phyloP scores from a whole-genome alignment of 169 alveolate genomes.

The Eimeria nieschulzi region DNA sequence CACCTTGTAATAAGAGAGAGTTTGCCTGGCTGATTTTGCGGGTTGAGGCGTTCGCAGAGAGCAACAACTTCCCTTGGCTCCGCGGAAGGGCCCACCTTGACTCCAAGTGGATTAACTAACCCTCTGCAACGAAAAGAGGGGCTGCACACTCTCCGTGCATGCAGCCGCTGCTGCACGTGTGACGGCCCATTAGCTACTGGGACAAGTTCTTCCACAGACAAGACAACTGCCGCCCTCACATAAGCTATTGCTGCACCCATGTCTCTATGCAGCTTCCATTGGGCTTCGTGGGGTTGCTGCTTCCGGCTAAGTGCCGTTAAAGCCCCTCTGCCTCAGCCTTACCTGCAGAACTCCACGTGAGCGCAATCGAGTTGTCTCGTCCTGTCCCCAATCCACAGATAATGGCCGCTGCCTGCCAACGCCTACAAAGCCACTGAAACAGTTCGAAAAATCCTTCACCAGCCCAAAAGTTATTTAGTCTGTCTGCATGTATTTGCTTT shows the following conservation, averaged over 20 bases:
- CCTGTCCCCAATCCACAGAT: slow-evolving; percentile 86
- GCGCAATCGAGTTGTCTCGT: slow-evolving; percentile 81
- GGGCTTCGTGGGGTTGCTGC: background rate
- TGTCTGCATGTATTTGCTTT: no score
- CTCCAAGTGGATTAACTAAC: slow-evolving; percentile 82
- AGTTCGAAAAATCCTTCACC: background rate
- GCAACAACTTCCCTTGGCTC: slow-evolving; percentile 69
- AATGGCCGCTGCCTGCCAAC: slow-evolving; percentile 76
- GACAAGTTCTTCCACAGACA: background rate
- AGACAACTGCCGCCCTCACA: background rate
- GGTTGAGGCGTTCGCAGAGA: slow-evolving; percentile 76
- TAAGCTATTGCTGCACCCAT: background rate
- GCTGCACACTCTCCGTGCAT: no score
- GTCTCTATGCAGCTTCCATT: background rate
- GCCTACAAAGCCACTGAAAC: background rate
- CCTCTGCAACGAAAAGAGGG: slow-evolving; percentile 57
- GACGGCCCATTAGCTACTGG: no score
- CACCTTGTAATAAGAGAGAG: slow-evolving; percentile 79
- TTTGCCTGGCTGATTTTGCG: slow-evolving; percentile 79
- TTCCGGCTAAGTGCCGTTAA: background rate
- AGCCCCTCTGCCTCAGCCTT: background rate
- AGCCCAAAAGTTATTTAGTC: background rate
- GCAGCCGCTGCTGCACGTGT: no score
- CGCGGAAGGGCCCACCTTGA: slow-evolving; percentile 83
- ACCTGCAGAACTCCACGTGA: slow-evolving; percentile 80